A percentile compares a stretch with the other conserved stretches of the same genome.
phyloP scores from a whole-genome alignment of 2,329 filamentous ascomycete species.

The Curvularia sp. region DNA sequence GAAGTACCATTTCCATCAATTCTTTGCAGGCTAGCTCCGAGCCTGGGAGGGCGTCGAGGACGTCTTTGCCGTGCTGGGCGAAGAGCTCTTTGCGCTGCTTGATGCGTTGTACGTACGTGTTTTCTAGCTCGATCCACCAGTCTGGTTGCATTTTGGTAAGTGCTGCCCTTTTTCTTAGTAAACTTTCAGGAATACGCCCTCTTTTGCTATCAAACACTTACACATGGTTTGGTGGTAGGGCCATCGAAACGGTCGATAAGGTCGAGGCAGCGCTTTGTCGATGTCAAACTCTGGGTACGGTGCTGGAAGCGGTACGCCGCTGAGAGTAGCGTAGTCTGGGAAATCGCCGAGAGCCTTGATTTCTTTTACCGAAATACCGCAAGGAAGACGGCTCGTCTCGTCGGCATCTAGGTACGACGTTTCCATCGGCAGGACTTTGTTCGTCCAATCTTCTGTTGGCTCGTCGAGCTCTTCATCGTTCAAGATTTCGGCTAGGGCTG shows the following conservation, averaged over 20 bases:
- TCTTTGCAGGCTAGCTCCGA: conserved; percentile 83
- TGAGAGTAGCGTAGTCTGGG: conserved; percentile 77
- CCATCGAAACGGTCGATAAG: conserved; percentile 85
- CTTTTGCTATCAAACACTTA: conserved; percentile 55
- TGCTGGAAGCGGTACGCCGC: conserved; percentile 74
- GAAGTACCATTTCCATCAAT: conserved; percentile 83
- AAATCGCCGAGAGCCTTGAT: conserved; percentile 76
- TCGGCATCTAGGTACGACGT: conserved; percentile 39
- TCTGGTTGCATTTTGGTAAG: conserved; percentile 79
- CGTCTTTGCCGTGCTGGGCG: conserved; percentile 65
- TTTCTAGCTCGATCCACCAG: conserved; percentile 90
- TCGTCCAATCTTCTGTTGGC: conserved; percentile 33
- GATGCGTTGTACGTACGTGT: conserved; percentile 72
- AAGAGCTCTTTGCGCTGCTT: conserved; percentile 72
- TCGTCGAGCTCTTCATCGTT: conserved; percentile 32
- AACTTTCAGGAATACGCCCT: conserved; percentile 5
- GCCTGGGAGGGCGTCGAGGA: conserved; percentile 74
- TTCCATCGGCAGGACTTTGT: conserved; percentile 35
- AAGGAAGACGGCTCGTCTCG: conserved; percentile 63
- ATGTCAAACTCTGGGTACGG: conserved; percentile 73
- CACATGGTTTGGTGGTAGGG: conserved; percentile 91
- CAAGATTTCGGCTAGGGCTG: conserved; percentile 51
- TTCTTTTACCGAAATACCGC: conserved; percentile 74
- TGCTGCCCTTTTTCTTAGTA: conserved; percentile 57
- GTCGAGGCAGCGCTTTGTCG: conserved; percentile 70